Evolutionary conservation across 345 rosid species (phyloP).

Genomic region (Populus alba): DNA sequence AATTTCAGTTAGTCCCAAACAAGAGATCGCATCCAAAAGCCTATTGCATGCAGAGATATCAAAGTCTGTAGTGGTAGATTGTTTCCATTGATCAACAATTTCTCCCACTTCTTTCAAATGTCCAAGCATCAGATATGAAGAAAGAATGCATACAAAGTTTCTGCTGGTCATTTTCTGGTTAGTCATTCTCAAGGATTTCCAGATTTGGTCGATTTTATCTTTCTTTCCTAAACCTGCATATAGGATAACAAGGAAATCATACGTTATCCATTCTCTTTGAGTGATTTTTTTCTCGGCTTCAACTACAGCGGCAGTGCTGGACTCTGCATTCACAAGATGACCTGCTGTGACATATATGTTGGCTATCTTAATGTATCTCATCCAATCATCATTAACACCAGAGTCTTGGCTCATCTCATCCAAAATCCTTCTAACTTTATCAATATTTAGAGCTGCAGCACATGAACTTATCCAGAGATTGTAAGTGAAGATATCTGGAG

Average conservation of each 20-base stretch:
- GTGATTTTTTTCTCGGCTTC: conserved; percentile 61
- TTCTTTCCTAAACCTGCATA: conserved; percentile 73
- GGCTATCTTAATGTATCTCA: conserved; percentile 48
- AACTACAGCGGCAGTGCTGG: conserved; percentile 32
- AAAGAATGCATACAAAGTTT: conserved; percentile 69
- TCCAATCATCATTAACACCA: conserved; percentile 54
- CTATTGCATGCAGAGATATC: conserved; percentile 54
- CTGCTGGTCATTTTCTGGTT: conserved; percentile 82
- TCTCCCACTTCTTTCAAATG: conserved; percentile 63
- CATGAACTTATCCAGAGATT: conserved; percentile 89
- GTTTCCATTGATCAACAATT: conserved; percentile 79
- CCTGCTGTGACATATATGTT: conserved; percentile 55
- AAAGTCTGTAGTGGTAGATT: conserved; percentile 53
- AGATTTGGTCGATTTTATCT: conserved; percentile 74
- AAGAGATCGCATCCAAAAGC: conserved; percentile 53
- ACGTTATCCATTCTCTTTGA: conserved; percentile 86
- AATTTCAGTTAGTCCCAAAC: conserved; percentile 47
- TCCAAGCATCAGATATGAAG: conserved; percentile 75
- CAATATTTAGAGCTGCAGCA: conserved; percentile 59
- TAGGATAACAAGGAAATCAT: conserved; percentile 78
- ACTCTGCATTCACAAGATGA: conserved; percentile 43
- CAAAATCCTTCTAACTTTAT: conserved; percentile 55
- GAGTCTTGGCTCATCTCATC: conserved; percentile 62
- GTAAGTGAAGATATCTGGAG: conserved; percentile 77
- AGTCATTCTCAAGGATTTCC: conserved; percentile 82